Evolutionary conservation across 495 filamentous ascomycete genomes (phyloP), one percentile per base, ranked within the genome.

Genomic region (Talaromyces liani): DNA sequence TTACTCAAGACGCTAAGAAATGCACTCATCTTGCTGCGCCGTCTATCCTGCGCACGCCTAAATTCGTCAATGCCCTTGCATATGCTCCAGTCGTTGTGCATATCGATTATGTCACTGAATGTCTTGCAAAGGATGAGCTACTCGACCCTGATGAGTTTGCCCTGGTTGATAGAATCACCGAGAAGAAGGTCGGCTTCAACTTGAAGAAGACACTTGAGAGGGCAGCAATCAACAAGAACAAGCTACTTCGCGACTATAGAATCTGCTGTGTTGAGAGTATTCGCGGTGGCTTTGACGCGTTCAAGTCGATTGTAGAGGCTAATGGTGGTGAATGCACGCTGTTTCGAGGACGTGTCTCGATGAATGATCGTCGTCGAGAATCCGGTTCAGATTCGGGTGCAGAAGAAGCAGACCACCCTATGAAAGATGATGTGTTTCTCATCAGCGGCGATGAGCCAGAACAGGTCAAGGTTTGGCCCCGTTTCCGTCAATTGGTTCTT

Each of bases 21-120:
- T 94, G 88, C 74, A 88, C 91, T 62, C 89, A 97, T 72, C 84
- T 99, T 14, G 92, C 92, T 14, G 93, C 94, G 2, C 94, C 94
- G 1, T 79, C 83, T 7, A 84, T 98, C 65, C 82, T 96, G 16
- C 87, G 93, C 39, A 99, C 94, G 0, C 85, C 88, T 63, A 99
- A 99, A 68, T 99, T 99, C 70, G 87, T 97, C 49, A 85, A 85
- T 56, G 91, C 91, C 34, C 73, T 99, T 7, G 92, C 94, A 12
- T 84, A 82, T 64, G 91, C 86, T 1, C 90, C 91, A 0, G 79
- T 82, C 2, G 83, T 98, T 36, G 76, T 97, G 41, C 84, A 82
- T 47, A 87, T 87, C 0, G 82, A 86, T n/a, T 99, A 89, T 75
- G 82, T 97, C 63, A 88, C 91, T 29, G 77, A 81, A 10, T 92